Percentiles rank a stretch among this genome's conserved stretches.
phyloP scores from a whole-genome alignment of 1,284 basidiomycete genomes.

The Lentinus polychrous region DNA sequence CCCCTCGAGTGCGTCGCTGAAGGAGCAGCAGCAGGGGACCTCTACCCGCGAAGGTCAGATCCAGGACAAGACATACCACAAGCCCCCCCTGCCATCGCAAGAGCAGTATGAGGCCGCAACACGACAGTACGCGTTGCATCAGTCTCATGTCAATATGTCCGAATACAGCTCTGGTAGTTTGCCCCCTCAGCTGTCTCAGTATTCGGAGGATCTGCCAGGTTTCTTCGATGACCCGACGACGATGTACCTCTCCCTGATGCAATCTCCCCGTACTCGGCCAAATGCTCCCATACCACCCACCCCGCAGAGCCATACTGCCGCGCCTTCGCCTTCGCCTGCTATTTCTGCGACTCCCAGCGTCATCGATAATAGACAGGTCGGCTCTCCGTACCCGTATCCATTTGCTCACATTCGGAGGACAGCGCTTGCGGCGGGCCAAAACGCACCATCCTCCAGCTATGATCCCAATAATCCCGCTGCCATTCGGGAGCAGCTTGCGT shows the following conservation, averaged over 20 bases:
- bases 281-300: slow-evolving; percentile 71
- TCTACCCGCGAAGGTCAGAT: slow-evolving; percentile 6
- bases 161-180: slow-evolving; percentile 16
- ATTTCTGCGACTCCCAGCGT: slow-evolving; percentile 36
- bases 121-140: neutral
- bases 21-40: slow-evolving; percentile 1
- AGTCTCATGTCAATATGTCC: neutral
- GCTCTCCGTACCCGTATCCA: slow-evolving; percentile 72
- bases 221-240: slow-evolving; percentile 49
- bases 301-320: slow-evolving; percentile 64
- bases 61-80: slow-evolving; percentile 10
- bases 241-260: slow-evolving; percentile 49
- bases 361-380: slow-evolving; percentile 36
- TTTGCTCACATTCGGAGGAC: slow-evolving; percentile 61
- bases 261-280: slow-evolving; percentile 44
- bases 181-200: slow-evolving; percentile 19
- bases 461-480: slow-evolving; percentile 43
- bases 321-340: slow-evolving; percentile 59
- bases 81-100: slow-evolving; percentile 16
- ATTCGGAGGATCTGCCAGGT: slow-evolving; percentile 44
- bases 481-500: slow-evolving; percentile 60
- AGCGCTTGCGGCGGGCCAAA: slow-evolving; percentile 31
- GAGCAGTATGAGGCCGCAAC: slow-evolving; percentile 12
- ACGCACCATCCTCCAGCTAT: slow-evolving; percentile 38
- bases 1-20: neutral